These are phyloP conservation scores for Exophiala calicioides DNA, from an alignment of 2,329 filamentous ascomycete species.

Conservation along the genomic window DNA sequence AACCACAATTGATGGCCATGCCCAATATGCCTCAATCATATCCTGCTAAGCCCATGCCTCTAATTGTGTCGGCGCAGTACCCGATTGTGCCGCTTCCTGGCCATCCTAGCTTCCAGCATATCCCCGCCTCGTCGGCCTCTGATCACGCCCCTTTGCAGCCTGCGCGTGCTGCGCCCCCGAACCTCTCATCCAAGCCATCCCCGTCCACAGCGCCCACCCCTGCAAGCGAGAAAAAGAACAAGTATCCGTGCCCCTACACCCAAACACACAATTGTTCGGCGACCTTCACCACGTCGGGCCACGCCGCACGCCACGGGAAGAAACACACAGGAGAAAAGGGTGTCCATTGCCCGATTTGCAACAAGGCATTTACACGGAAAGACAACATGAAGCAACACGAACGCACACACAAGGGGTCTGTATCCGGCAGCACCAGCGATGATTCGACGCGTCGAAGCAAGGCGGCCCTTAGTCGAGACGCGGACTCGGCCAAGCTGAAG, in stretches of 20 bases:
- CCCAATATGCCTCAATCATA: constrained; percentile 22
- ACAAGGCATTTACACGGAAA: constrained; percentile 68
- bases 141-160: constrained; percentile 9
- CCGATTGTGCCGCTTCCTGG: constrained; percentile 17
- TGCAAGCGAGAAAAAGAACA: constrained; percentile 54
- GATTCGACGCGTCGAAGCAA: constrained; percentile 27
- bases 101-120: constrained; percentile 15
- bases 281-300: constrained; percentile 67
- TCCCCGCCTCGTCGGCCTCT: constrained; percentile 17
- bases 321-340: constrained; percentile 70
- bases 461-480: constrained; percentile 32
- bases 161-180: constrained; percentile 8
- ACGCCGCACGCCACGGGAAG: constrained; percentile 67
- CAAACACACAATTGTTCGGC: constrained; percentile 60
- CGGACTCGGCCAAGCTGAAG: constrained; percentile 25
- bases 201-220: constrained; percentile 14
- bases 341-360: constrained; percentile 66
- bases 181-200: constrained; percentile 15
- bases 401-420: constrained; percentile 55
- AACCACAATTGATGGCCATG: constrained; percentile 28
- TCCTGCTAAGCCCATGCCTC: constrained; percentile 13
- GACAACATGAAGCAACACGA: constrained; percentile 72
- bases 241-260: constrained; percentile 66
- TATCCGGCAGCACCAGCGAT: constrained; percentile 18
- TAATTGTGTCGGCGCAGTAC: constrained; percentile 20